These are phyloP conservation scores for Catunica adiposa DNA, from an alignment of 2,329 filamentous ascomycete species.

Conservation along the genomic window DNA sequence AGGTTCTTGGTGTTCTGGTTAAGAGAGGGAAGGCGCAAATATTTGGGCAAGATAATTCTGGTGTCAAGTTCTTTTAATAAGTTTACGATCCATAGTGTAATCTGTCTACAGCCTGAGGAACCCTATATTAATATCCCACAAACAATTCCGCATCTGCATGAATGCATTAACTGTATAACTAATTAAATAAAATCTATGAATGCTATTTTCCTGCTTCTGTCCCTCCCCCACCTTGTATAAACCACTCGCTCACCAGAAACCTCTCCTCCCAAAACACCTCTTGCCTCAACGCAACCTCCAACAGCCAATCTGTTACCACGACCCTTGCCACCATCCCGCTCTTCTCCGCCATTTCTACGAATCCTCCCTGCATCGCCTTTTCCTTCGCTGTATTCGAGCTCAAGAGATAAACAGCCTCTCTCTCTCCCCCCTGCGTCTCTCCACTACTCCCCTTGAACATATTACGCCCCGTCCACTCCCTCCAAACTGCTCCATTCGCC, in stretches of 20 bases:
- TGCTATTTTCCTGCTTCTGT: slow-evolving; percentile 1
- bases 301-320: slow-evolving; percentile 73
- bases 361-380: slow-evolving; percentile 59
- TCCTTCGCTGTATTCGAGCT: slow-evolving; percentile 53
- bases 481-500: slow-evolving; percentile 74
- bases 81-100: no score
- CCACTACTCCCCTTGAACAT: slow-evolving; percentile 46
- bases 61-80: slow-evolving; percentile 86
- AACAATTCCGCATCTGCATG: not conserved
- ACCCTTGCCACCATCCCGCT: slow-evolving; percentile 68
- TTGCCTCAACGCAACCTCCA: slow-evolving; percentile 81
- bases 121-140: not conserved
- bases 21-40: slow-evolving; percentile 86
- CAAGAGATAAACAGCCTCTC: slow-evolving; percentile 68
- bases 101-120: no score
- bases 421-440: slow-evolving; percentile 37
- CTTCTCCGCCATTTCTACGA: slow-evolving; percentile 60
- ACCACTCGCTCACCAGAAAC: slow-evolving; percentile 33
- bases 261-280: slow-evolving; percentile 50
- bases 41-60: slow-evolving; percentile 73
- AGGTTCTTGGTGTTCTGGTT: slow-evolving; percentile 63
- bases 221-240: not conserved
- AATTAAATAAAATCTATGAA: not conserved
- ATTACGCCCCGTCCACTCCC: slow-evolving; percentile 57
- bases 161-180: not conserved